These are phyloP conservation scores for Suillus occidentalis DNA, from an alignment of 768 basidiomycete species.

Conservation along the genomic window DNA sequence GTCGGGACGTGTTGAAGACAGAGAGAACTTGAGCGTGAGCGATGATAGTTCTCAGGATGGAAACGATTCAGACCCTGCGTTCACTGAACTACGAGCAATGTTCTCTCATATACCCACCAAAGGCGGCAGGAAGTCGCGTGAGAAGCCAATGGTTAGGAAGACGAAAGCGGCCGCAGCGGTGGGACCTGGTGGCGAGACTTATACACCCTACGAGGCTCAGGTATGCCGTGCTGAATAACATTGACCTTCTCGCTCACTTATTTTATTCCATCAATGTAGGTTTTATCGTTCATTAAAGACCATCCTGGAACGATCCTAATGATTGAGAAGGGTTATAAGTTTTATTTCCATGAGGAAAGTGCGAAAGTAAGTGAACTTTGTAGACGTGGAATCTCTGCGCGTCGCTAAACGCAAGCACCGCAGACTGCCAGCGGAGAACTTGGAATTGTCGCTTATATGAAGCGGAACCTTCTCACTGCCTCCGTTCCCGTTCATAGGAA, in stretches of 20 bases:
- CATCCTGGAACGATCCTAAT: conserved; percentile 69
- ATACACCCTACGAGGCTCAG: conserved; percentile 79
- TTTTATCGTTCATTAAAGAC: conserved; percentile 57
- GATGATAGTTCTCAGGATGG: conserved; percentile 31
- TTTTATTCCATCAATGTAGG: conserved; percentile 15
- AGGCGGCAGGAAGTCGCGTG: conserved; percentile 36
- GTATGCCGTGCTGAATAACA: conserved; percentile 26
- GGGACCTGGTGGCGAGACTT: conserved; percentile 70
- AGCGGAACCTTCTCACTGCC: conserved; percentile 74
- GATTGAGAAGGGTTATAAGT: conserved; percentile 85
- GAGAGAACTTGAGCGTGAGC: conserved; percentile 23
- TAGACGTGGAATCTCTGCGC: not conserved
- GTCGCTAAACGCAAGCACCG: conserved; percentile 13
- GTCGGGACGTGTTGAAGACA: conserved; percentile 17
- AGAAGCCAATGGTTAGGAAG: conserved; percentile 20
- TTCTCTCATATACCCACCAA: conserved; percentile 43
- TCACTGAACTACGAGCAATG: conserved; percentile 46
- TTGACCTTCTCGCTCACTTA: not conserved
- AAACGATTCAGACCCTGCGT: conserved; percentile 46
- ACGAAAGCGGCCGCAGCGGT: conserved; percentile 42
- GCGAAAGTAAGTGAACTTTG: conserved; percentile 53
- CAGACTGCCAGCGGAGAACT: conserved; percentile 76
- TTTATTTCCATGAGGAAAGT: conserved; percentile 81
- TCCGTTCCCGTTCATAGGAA: conserved; percentile 70
- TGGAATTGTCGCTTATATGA: conserved; percentile 70